Base-by-base conservation (phyloP, 2,329 filamentous ascomycete species). In the Aspergillus vadensis region DNA sequence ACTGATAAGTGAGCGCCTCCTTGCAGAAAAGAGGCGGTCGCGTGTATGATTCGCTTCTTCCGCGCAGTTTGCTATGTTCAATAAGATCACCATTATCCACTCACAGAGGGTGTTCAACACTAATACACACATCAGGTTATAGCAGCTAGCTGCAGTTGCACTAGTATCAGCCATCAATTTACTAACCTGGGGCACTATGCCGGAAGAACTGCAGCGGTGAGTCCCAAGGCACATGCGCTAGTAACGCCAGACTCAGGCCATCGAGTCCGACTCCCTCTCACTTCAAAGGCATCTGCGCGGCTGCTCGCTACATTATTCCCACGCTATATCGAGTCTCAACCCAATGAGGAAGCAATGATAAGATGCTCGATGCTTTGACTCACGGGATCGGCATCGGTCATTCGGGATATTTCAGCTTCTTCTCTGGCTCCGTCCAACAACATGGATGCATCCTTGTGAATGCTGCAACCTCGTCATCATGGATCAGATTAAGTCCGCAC, bases 341-440 rank as follows among this genome's bases (percentile, higher is more conserved):
- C 53, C 53, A 55, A 47, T 55, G 15, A 32, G 9, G 19, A 32
- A 44, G 25, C 53, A 55, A 47, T 19, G 53, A 55, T 55, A 55
- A 55, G 41, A 10, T n/a, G 2, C 5, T 19, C 15, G 4, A 30
- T 50, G 47, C 25, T n/a, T 17, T 12, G 14, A 30, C 53, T 47
- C 53, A 47, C 39, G 25, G 39, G 21, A 39, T 21, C 25, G 47
- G 25, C 53, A 25, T 55, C 53, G 47, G 39, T 55, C 23, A 12
- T 17, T 23, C 30, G 14, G 39, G 53, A 55, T 47, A 19, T 17
- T 50, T 32, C 53, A 55, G 43, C 53, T 14, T 44, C 15, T 9
- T 47, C 39, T 47, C 32, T 32, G 27, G 32, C 39, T 41, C 53
- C 44, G 38, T 47, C 25, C n/a, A 17, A 15, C n/a, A 44, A 8